Base-by-base conservation (phyloP, 257 asterid species). In the Fraxinus cuspidata region DNA sequence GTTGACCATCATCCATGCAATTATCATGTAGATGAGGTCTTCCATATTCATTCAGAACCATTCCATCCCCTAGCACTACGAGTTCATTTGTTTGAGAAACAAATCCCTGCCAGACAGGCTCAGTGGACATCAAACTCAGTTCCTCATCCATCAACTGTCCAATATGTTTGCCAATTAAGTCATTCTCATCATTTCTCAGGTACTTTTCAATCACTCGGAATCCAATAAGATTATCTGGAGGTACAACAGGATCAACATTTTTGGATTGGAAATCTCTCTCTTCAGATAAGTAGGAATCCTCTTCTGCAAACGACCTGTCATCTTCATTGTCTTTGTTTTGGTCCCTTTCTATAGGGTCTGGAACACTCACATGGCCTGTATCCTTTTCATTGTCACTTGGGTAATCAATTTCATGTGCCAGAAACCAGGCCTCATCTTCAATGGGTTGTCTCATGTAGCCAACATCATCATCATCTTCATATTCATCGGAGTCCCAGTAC, bases 361-460 rank as follows among this genome's bases (percentile, higher is more conserved):
- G 99, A 75, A 84, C 89, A 84, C 96, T 90, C 76, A 91, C 92
- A 73, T 89, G 96, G 32, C 88, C 96, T 31, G 93, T 85, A 35
- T 87, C 97, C 87, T 95, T 95, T 84, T 93, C 98, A 74, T 91
- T 91, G 88, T 92, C 99, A 75, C 99, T 94, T 29, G 97, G 97
- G 82, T 94, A 94, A 84, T 94, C 99, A 78, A 95, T 88, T 87
- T 95, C 99, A 83, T 95, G 97, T 3, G 97, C 99, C 80, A 95
- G 84, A 90, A 95, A 95, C 97, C 98, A 95, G 74, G 93, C 80
- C 85, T 95, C 99, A 18, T 95, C 99, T 86, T 95, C 98, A 76
- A 95, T 95, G 79, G 98, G 99, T 85, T 93, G 98, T 79, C 99
- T 90, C 89, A 87, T 95, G 80, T 93, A 95, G 70, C 99, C 99